Evolutionary conservation across 2,329 filamentous ascomycete genomes (phyloP).

Genomic region (Talaromyces islandicus): DNA sequence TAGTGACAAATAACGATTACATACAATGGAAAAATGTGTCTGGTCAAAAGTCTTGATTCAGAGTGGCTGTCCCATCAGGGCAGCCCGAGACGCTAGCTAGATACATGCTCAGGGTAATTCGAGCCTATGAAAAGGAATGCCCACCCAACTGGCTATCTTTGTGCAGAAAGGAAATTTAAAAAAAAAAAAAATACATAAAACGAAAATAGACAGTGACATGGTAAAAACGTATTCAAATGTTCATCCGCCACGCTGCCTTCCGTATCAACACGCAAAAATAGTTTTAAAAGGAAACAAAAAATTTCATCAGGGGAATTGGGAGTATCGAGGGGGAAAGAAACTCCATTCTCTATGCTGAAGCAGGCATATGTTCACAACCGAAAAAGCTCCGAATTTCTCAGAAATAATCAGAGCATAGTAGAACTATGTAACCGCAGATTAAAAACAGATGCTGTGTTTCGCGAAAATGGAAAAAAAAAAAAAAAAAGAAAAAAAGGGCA

Average conservation of each 20-base stretch:
- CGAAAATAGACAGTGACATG: not conserved
- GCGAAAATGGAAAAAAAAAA: not conserved
- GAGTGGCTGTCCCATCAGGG: not conserved
- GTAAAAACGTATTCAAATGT: not conserved
- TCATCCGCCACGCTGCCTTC: constrained; percentile 26
- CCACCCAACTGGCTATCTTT: not conserved
- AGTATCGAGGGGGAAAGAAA: constrained; percentile 1
- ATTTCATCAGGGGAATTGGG: not conserved
- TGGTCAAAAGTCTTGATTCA: not conserved
- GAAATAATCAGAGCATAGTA: not conserved
- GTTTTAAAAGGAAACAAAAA: not conserved
- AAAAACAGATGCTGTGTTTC: not conserved
- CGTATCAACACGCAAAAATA: constrained; percentile 6
- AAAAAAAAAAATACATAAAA: not conserved
- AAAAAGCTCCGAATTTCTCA: not conserved
- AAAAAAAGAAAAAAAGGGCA: no score
- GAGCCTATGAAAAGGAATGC: not conserved
- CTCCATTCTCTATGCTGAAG: constrained; percentile 7
- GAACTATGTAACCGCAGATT: not conserved
- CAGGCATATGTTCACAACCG: not conserved
- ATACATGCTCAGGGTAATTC: not conserved
- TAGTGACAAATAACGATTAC: no score
- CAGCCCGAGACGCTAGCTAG: not conserved
- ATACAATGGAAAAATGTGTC: not conserved
- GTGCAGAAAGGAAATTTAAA: not conserved